A percentile compares a stretch with the other conserved stretches of the same genome.
phyloP scores from a whole-genome alignment of 805 yeast genomes.

The Yamadazyma nakazawae region DNA sequence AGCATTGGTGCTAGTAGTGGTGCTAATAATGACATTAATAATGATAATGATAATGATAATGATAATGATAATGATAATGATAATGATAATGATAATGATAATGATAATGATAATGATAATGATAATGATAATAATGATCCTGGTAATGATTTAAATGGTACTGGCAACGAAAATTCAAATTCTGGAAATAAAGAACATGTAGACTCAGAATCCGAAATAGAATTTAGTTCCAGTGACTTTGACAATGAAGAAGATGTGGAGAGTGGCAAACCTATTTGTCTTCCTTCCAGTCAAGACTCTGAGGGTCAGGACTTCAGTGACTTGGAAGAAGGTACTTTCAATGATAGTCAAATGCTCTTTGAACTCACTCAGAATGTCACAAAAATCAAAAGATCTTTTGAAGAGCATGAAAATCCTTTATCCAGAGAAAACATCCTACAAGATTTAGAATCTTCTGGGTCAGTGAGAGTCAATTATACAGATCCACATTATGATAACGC shows the following conservation, averaged over 20 bases:
- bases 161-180: not conserved
- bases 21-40: not conserved
- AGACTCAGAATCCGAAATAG: no score
- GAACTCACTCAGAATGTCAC: slow-evolving; percentile 18
- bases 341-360: slow-evolving; percentile 15
- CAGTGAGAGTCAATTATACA: slow-evolving; percentile 50
- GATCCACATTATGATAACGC: slow-evolving; percentile 63
- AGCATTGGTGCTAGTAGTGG: not conserved
- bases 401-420: not conserved
- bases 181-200: not conserved
- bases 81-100: slow-evolving; percentile 4
- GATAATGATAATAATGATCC: slow-evolving; percentile 11
- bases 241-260: no score
- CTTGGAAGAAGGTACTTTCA: not conserved
- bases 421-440: slow-evolving; percentile 4
- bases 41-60: slow-evolving; percentile 4
- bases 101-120: slow-evolving; percentile 17
- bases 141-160: slow-evolving; percentile 7
- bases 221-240: no score
- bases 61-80: slow-evolving; percentile 5
- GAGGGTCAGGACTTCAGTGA: not conserved
- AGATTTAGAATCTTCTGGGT: slow-evolving; percentile 41
- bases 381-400: not conserved
- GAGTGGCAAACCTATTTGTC: not conserved
- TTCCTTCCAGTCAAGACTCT: not conserved